phyloP scores from a whole-genome alignment of 306 rosid genomes.

The Aeschynomene evenia region DNA sequence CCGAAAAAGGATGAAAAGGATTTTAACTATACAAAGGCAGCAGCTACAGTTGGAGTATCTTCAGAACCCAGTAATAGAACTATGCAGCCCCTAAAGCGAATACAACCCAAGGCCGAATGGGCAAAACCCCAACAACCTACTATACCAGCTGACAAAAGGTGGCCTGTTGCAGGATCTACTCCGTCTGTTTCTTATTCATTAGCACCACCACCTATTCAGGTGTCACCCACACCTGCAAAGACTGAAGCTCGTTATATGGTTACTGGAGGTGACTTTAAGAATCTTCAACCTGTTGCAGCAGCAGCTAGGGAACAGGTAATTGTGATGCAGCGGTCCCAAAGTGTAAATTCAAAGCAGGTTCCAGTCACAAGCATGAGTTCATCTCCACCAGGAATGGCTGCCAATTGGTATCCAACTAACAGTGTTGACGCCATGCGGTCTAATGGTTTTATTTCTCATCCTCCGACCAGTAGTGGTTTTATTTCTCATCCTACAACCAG shows the following conservation, averaged over 20 bases:
- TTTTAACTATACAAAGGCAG: conserved; percentile 75
- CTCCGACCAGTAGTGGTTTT: conserved; percentile 55
- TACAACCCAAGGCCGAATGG: conserved; percentile 81
- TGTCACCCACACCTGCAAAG: conserved; percentile 56
- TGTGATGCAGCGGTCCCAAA: conserved; percentile 84
- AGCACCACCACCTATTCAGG: conserved; percentile 63
- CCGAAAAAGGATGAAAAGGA: conserved; percentile 71
- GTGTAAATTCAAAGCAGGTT: conserved; percentile 58
- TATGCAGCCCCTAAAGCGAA: conserved; percentile 66
- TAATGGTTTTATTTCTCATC: conserved; percentile 62
- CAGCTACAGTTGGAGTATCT: conserved; percentile 49
- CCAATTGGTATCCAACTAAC: conserved; percentile 69
- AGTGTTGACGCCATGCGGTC: conserved; percentile 56
- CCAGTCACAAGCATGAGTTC: conserved; percentile 69
- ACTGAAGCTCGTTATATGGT: conserved; percentile 59
- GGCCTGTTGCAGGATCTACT: conserved; percentile 61
- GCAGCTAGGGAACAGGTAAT: conserved; percentile 68
- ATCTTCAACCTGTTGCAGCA: conserved; percentile 59
- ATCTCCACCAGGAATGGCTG: conserved; percentile 65
- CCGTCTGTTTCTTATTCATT: conserved; percentile 66
- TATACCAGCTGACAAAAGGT: conserved; percentile 61
- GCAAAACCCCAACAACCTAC: conserved; percentile 59
- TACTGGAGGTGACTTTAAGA: conserved; percentile 61
- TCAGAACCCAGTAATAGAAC: conserved; percentile 60
- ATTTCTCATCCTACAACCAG: conserved; percentile 57